phyloP scores from a whole-genome alignment of 768 basidiomycete species.

The Russula earlei region DNA sequence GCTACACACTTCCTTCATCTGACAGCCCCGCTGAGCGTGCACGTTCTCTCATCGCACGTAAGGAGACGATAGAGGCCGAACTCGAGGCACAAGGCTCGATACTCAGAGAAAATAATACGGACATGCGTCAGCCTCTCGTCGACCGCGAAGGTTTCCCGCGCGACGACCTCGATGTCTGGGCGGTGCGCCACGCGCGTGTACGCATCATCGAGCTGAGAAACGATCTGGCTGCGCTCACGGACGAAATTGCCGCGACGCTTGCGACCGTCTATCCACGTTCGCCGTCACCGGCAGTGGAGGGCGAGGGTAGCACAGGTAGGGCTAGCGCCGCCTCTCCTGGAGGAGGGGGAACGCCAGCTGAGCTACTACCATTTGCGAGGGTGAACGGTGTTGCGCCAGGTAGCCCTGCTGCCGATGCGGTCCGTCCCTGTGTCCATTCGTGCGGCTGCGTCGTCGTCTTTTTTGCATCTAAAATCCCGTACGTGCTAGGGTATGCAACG shows the following conservation, averaged over 20 bases:
- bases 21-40: constrained; percentile 43
- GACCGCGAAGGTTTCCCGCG: constrained; percentile 87
- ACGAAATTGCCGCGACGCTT: constrained; percentile 57
- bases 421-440: constrained; percentile 29
- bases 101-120: constrained; percentile 52
- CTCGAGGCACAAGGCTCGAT: constrained; percentile 53
- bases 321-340: background rate
- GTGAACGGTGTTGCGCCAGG: constrained; percentile 72
- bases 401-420: constrained; percentile 79
- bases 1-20: constrained; percentile 16
- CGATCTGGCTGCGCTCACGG: constrained; percentile 57
- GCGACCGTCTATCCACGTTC: constrained; percentile 55
- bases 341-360: background rate
- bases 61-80: constrained; percentile 65
- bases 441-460: background rate
- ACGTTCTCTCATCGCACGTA: constrained; percentile 52
- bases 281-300: constrained; percentile 19
- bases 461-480: constrained; percentile 10
- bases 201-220: constrained; percentile 76
- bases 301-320: background rate
- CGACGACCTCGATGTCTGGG: constrained; percentile 75
- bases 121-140: constrained; percentile 66
- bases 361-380: constrained; percentile 57
- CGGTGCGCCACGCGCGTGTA: constrained; percentile 64
- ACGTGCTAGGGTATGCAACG: constrained; percentile 48